Base-by-base conservation (phyloP, 306 rosid genomes). In the Acacia confusa region DNA sequence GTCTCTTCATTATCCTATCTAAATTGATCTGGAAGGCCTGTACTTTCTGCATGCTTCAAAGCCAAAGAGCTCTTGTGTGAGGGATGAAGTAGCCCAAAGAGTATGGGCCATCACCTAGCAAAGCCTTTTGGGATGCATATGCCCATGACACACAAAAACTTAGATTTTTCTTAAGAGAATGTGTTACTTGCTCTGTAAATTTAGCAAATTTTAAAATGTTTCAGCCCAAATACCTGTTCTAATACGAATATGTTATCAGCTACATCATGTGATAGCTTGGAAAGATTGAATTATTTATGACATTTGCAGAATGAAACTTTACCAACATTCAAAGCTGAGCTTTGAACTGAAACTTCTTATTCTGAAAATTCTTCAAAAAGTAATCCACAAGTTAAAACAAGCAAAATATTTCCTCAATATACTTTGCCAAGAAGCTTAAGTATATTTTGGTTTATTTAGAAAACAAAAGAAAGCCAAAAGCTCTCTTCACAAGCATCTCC, bases 181-280 rank as follows among this genome's bases (percentile, higher is more conserved):
- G 74, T 40, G 43, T 63, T 24, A 11, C 30, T 64, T 67, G 47
- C 16, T 36, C 16, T 9, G 15, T 67, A 67, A 34, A 19, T 67
- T 34, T 65, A 32, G 70, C 22, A 16, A 67, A 66, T 57, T 19
- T 32, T 27, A 74, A 43, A 53, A 28, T 34, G 40, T 34, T 47
- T 65, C 10, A 40, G 79, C 36, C 22, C 47, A 40, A 74, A 66
- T 38, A 74, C 55, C 20, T 44, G 34, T 14, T 30, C 45, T 20
- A 48, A 83, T 57, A 50, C 53, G 7, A 72, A 22, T 17, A 73
- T 55, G 45, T 22, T 45, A 78, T 55, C 58, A 52, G 61, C 64
- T 65, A 48, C 27, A 43, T 73, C 38, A 55, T 5, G 20, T 48
- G 76, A 74, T 76, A 13, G 47, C 77, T 65, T 16, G n/a, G 63